phyloP scores from a whole-genome alignment of 1,139 yeast genomes.

The Kodamaea arcana region DNA sequence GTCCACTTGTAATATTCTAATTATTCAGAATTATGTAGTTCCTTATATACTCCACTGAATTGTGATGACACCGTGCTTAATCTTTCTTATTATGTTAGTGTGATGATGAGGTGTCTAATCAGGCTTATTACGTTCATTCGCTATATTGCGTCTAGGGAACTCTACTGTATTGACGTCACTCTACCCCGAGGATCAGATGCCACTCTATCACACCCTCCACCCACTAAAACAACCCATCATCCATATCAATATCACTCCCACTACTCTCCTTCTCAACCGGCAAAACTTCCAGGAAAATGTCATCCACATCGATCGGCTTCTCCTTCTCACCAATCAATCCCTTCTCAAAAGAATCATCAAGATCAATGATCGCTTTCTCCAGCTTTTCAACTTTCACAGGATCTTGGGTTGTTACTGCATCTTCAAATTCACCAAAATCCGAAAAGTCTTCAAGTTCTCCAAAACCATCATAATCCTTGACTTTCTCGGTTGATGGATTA shows the following conservation, averaged over 20 bases:
- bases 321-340: neutral
- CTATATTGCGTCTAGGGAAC: too few relatives aligned
- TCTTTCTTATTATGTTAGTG: too few relatives aligned
- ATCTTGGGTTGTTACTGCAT: neutral
- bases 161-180: too few relatives aligned
- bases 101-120: too few relatives aligned
- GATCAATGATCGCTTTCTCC: neutral
- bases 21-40: too few relatives aligned
- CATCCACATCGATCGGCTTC: slow-evolving; percentile 3
- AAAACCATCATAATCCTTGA: neutral
- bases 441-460: slow-evolving; percentile 1
- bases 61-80: too few relatives aligned
- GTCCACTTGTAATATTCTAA: too few relatives aligned
- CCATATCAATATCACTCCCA: slow-evolving; percentile 8
- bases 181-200: too few relatives aligned
- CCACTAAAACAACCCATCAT: slow-evolving; percentile 7
- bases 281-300: slow-evolving; percentile 3
- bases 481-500: neutral
- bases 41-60: too few relatives aligned
- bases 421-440: slow-evolving; percentile 1
- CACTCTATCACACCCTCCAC: too few relatives aligned
- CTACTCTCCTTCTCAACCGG: slow-evolving; percentile 2
- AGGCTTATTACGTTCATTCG: too few relatives aligned
- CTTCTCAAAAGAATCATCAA: neutral
- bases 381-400: neutral